These are phyloP conservation scores for Orobanche coerulescens DNA, from an alignment of 257 asterid genomes.

Conservation along the genomic window DNA sequence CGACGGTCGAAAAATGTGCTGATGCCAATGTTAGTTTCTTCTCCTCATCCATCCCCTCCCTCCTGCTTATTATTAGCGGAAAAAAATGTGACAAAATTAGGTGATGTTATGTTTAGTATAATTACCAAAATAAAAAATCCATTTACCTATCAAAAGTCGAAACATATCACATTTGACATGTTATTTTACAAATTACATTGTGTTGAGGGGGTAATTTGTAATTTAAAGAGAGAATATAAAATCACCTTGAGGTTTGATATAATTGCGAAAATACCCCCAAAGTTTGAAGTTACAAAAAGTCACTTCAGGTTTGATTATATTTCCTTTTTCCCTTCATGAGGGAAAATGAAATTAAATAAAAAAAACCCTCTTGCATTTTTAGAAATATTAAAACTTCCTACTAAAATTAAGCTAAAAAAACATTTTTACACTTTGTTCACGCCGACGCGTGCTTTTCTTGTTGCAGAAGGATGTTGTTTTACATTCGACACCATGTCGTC, in stretches of 20 bases:
- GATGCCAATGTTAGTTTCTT: constrained; percentile 26
- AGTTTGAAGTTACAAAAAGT: no score
- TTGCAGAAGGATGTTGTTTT: constrained; percentile 27
- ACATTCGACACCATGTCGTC: constrained; percentile 10
- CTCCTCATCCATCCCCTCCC: not conserved
- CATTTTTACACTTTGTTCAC: not conserved
- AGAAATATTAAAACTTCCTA: no score
- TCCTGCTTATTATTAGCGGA: not conserved
- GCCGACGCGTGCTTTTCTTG: not conserved
- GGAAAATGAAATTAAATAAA: no score
- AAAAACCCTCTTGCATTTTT: not conserved
- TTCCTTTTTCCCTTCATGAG: no score
- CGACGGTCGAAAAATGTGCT: not conserved
- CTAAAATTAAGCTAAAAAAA: not conserved
- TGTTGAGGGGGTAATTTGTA: not conserved
- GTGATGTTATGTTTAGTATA: no score
- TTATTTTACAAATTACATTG: not conserved
- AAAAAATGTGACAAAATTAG: no score
- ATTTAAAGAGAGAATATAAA: not conserved
- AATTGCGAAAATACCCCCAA: not conserved
- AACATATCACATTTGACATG: not conserved
- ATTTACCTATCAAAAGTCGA: no score
- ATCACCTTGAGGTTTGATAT: not conserved
- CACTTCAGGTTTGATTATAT: no score
- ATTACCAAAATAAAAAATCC: no score